Evolutionary conservation across 2,329 filamentous ascomycete genomes (phyloP), one percentile per base, ranked within the genome.

Genomic region (Fusarium xyrophilum): DNA sequence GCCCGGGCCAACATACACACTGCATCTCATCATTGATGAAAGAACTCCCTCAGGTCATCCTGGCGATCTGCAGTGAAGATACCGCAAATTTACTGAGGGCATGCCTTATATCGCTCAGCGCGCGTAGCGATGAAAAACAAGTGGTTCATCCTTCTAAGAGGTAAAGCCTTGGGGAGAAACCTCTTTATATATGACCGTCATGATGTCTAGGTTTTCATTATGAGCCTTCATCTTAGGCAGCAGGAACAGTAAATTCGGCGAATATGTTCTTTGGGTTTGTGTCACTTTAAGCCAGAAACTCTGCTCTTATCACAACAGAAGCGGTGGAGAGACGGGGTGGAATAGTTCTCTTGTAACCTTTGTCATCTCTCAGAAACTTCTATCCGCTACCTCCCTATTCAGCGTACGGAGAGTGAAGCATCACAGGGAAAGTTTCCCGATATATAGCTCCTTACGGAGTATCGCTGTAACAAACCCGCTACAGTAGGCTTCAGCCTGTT

Each of bases 1-100:
- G 52, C 42, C 9, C 35, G 35, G 42, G 40, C 40, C 42, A 35
- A 57, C 10, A 48, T 47, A 40, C 28, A 19, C 52, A 60, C n/a
- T n/a, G 4, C 39, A 42, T 56, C 51, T 59, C 40, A 60, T 57
- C 51, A 46, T 42, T 35, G 52, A 57, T 57, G 40, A 47, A 9
- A 19, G 23, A 40, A 21, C 52, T 43, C 30, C 28, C 28, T 33
- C 25, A 33, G 27, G 27, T 36, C 19, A 57, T 5, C 40, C 52
- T 17, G 33, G 23, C 1, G 9, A 60, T 58, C 57, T 25, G 35
- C 53, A 11, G 9, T 58, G n/a, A 58, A 30, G 35, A 58, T 3
- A 40, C 15, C 15, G 33, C 23, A 9, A 42, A 56, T 46, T 12
- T 48, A 44, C 5, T 17, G 15, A 47, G 35, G 0, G 21, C 35